These are phyloP conservation scores for Oryza australiensis DNA, from an alignment of 176 grass and related monocot genomes.

Conservation along the genomic window DNA sequence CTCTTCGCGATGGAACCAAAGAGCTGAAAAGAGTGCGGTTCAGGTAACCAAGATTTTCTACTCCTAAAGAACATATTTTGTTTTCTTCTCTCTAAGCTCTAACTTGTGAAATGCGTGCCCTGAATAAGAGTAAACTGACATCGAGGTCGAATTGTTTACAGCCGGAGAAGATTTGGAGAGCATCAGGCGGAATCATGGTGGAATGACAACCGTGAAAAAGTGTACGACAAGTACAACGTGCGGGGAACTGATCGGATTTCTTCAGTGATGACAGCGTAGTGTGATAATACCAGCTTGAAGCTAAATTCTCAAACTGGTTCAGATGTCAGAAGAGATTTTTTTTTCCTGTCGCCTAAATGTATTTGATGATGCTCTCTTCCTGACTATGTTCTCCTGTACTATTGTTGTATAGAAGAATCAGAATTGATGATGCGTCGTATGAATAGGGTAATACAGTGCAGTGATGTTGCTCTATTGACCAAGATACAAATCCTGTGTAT, in stretches of 20 bases:
- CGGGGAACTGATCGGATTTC: constrained; percentile 61
- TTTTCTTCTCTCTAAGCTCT: neutral
- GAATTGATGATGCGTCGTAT: neutral
- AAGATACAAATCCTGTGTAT: neutral
- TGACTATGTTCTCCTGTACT: neutral
- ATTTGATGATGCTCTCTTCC: neutral
- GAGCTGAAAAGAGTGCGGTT: constrained; percentile 95
- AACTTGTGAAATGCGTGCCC: neutral
- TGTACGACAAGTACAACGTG: constrained; percentile 90
- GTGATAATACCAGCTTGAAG: neutral
- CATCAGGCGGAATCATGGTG: constrained; percentile 94
- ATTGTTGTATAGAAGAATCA: constrained; percentile 41
- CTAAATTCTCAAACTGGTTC: neutral
- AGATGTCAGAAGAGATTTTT: neutral
- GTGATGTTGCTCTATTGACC: neutral
- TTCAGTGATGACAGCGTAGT: constrained; percentile 53
- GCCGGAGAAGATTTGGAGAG: constrained; percentile 85
- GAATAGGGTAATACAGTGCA: neutral
- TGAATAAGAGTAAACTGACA: constrained; percentile 13
- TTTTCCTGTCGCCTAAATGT: neutral
- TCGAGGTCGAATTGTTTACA: constrained; percentile 27
- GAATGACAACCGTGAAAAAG: constrained; percentile 81
- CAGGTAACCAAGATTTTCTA: constrained; percentile 46
- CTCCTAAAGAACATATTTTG: neutral
- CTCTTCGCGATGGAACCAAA: constrained; percentile 80